These are phyloP conservation scores for Phytophthora rubi DNA, from an alignment of 352 stramenopile species.

Conservation along the genomic window DNA sequence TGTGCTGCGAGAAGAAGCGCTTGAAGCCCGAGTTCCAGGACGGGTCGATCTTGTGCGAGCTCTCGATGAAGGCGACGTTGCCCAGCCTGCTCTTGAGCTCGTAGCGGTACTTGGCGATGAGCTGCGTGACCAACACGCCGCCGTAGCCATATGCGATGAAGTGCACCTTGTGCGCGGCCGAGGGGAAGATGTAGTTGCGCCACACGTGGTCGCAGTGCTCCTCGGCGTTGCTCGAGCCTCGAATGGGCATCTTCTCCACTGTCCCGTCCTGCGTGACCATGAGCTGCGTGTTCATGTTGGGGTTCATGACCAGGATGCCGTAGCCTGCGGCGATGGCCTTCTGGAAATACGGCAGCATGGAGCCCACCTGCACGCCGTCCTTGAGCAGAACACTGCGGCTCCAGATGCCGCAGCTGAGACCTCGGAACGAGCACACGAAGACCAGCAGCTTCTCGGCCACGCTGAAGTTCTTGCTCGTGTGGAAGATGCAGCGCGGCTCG, in stretches of 20 bases:
- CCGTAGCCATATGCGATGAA: constrained; percentile 91
- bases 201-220: constrained; percentile 91
- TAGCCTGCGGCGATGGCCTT: constrained; percentile 77
- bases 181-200: constrained; percentile 87
- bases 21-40: constrained; percentile 78
- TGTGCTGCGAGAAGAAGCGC: constrained; percentile 84
- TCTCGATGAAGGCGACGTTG: constrained; percentile 90
- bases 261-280: constrained; percentile 67
- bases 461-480: constrained; percentile 79
- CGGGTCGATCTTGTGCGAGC: constrained; percentile 78
- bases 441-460: constrained; percentile 82
- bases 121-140: constrained; percentile 74
- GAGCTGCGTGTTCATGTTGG: constrained; percentile 90
- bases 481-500: constrained; percentile 82
- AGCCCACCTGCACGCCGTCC: constrained; percentile 88
- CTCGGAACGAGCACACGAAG: constrained; percentile 83
- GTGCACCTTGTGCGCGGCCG: constrained; percentile 84
- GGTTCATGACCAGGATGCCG: constrained; percentile 89
- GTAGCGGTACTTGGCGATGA: constrained; percentile 83
- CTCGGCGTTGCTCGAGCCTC: constrained; percentile 82
- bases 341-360: constrained; percentile 90
- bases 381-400: constrained; percentile 84
- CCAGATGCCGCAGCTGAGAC: constrained; percentile 89
- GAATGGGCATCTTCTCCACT: constrained; percentile 82
- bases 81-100: constrained; percentile 83